Evolutionary conservation across 306 rosid species (phyloP), one percentile per base, ranked within the genome.

Genomic region (Prosopis cineraria): DNA sequence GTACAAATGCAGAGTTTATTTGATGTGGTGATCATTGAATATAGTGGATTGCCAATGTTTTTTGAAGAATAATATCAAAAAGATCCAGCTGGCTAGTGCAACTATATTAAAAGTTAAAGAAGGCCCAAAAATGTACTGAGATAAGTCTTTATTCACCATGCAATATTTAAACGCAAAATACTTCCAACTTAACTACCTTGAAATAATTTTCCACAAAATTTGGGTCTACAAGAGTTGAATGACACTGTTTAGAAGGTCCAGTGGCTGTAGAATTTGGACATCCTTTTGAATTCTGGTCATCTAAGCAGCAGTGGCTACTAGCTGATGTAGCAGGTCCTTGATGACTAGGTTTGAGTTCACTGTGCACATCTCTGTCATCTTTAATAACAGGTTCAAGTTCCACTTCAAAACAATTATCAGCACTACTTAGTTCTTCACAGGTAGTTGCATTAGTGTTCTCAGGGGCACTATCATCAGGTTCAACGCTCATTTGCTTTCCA

Each of bases 191-290:
- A 47, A 64, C 72, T 85, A 94, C 98, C 98, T 92, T 94, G 83
- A 94, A 94, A 90, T 92, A 94, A 69, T 90, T 92, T 81, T 94
- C 95, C 83, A 94, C 97, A 81, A 92, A 92, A 84, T 92, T 88
- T 41, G 95, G 91, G 86, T 90, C 94, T 34, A 40, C 77, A 56
- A 88, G 83, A 85, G 92, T 90, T 77, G 97, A 92, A 86, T 89
- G 97, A 69, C 85, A 59, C 73, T 72, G 84, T 72, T 86, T 81
- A 85, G 88, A 87, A 81, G 83, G 70, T 83, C 83, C 87, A 62
- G 47, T n/a, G 62, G 75, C 74, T 53, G 67, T 73, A 66, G 82
- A 77, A 67, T 41, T 84, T 70, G 92, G 73, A n/a, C 85, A 67
- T 31, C 82, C 84, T 50, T 83, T 76, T 40, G 67, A 43, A 55